These are phyloP conservation scores for Leptographium radiaticola DNA, from an alignment of 2,329 filamentous ascomycete species.

Conservation along the genomic window DNA sequence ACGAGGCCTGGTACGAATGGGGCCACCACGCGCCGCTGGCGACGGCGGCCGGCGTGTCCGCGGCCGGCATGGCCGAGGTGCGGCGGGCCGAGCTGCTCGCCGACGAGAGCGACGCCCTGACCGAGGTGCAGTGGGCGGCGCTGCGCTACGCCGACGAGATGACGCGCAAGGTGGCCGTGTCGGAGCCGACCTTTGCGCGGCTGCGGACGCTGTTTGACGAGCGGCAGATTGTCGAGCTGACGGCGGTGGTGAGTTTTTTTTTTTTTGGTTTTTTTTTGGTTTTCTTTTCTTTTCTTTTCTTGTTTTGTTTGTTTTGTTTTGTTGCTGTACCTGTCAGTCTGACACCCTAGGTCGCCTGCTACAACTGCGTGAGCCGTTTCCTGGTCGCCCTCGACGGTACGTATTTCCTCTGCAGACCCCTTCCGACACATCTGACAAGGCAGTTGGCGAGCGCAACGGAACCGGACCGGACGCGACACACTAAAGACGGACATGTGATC, in stretches of 20 bases:
- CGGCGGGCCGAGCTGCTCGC: slow-evolving; percentile 20
- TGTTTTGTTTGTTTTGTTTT: too few species aligned
- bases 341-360: slow-evolving; percentile 40
- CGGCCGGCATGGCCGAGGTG: slow-evolving; percentile 33
- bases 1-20: slow-evolving; percentile 80
- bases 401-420: slow-evolving; percentile 11
- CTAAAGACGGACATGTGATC: background rate
- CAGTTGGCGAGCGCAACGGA: slow-evolving; percentile 45
- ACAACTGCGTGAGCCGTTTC: slow-evolving; percentile 78
- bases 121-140: slow-evolving; percentile 52
- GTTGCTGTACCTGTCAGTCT: background rate
- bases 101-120: slow-evolving; percentile 24
- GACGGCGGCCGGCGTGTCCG: slow-evolving; percentile 40
- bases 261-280: too few species aligned
- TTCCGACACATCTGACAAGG: background rate
- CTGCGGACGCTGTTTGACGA: slow-evolving; percentile 52
- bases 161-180: slow-evolving; percentile 60
- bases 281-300: too few species aligned
- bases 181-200: slow-evolving; percentile 52
- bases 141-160: slow-evolving; percentile 70
- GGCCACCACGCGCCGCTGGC: slow-evolving; percentile 60
- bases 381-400: slow-evolving; percentile 67
- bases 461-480: slow-evolving; percentile 29
- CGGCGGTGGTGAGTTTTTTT: slow-evolving; percentile 51
- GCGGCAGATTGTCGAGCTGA: slow-evolving; percentile 68